Base-by-base conservation (phyloP, 192 early-diverging fungal genomes). In the Phycomyces blakesleeanus region DNA sequence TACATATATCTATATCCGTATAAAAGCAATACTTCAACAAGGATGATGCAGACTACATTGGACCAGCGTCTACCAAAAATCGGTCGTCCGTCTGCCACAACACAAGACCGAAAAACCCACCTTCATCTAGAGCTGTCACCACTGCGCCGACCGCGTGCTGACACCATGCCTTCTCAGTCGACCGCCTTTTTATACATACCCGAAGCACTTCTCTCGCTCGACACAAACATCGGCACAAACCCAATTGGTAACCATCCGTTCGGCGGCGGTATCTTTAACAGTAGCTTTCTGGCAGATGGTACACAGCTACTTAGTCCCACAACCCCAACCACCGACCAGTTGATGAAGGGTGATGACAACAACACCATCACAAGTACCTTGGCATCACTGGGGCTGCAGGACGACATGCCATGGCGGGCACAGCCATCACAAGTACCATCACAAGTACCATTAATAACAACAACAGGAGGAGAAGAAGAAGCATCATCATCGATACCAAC, bases 351-450 rank as follows among this genome's bases (percentile, higher is more conserved):
- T n/a, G 71, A 74, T 29, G 54, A 34, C 9, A 57, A 21, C 26
- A 58, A 74, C 40, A 74, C 58, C 1, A 74, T 74, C 40, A 57
- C 66, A 0, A 68, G 60, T 22, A 74, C 72, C 18, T 55, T 74
- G 24, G 72, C 66, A 14, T 65, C 72, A 11, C 57, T 73, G 14
- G 71, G 72, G 0, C 44, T 74, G 21, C 57, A 74, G 39, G 66
- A 68, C 51, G 44, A 55, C 20, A n/a, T 27, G 42, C 15, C 15
- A 47, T 18, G 18, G 44, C 18, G 40, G 6, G 40, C 8, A 6
- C 14, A 47, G 11, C 44, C 18, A 47, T 12, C 18, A 47, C 44
- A 14, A 12, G 44, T 11, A 47, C 15, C 44, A 6, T 14, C 40
- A 41, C 8, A 41, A 41, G 40, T 10, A 14, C 40, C 40, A 41